These are phyloP conservation scores for Noccaea caerulescens DNA, from an alignment of 345 rosid species.

Conservation along the genomic window DNA sequence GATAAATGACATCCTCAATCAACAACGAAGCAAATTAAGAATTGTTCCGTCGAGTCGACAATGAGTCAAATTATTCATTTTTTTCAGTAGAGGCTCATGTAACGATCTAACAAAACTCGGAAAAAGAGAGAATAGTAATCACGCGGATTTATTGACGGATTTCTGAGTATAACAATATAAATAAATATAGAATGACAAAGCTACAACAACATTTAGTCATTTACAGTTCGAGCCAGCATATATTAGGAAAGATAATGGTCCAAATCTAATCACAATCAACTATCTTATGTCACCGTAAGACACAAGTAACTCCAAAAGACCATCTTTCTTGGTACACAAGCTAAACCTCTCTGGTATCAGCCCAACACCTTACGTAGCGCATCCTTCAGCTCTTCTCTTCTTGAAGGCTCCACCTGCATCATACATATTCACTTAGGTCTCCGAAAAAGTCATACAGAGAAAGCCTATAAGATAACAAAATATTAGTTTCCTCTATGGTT, in stretches of 20 bases:
- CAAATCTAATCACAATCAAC: slow-evolving; percentile 4
- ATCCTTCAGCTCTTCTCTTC: slow-evolving; percentile 51
- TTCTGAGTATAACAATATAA: too few relatives aligned
- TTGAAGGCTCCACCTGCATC: slow-evolving; percentile 86
- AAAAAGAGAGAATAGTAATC: too few relatives aligned
- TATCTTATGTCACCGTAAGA: not conserved
- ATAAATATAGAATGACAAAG: slow-evolving; percentile 9
- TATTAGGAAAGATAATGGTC: not conserved
- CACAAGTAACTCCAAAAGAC: not conserved
- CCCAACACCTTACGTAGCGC: slow-evolving; percentile 65
- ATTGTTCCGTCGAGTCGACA: too few relatives aligned
- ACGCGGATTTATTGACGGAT: too few relatives aligned
- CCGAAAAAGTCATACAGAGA: slow-evolving; percentile 17
- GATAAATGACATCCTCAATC: too few relatives aligned
- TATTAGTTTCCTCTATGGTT: not conserved
- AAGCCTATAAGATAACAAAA: slow-evolving; percentile 17
- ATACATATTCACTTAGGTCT: slow-evolving; percentile 32
- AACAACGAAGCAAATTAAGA: too few relatives aligned
- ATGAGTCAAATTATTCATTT: too few relatives aligned
- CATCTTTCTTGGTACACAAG: slow-evolving; percentile 17
- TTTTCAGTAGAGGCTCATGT: too few relatives aligned
- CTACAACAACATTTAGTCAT: slow-evolving; percentile 44
- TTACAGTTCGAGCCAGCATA: slow-evolving; percentile 32
- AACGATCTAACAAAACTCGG: too few relatives aligned
- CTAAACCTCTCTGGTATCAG: slow-evolving; percentile 36